Conservation (phyloP, 2,329 filamentous ascomycete species). For the Penicillium sp. region DNA sequence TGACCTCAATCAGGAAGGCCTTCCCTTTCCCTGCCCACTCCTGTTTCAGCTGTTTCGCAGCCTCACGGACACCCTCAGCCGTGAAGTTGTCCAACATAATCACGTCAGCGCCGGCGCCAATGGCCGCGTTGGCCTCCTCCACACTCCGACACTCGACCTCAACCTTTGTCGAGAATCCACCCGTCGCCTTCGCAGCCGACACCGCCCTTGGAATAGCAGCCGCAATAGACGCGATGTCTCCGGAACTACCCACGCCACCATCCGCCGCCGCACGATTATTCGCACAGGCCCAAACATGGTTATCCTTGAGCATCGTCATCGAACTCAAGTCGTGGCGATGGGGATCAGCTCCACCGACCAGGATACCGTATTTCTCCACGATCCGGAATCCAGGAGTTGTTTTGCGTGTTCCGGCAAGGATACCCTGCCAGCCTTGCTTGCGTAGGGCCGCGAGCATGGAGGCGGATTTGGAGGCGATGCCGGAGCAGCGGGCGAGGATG, state of each 20-base stretch:
- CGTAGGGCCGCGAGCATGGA: conserved; percentile 53
- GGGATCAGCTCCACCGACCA: conserved; percentile 86
- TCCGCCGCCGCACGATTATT: conserved; percentile 33
- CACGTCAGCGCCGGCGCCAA: conserved; percentile 85
- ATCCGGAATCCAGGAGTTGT: conserved; percentile 93
- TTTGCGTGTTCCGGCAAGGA: conserved; percentile 91
- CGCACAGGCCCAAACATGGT: conserved; percentile 89
- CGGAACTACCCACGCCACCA: conserved; percentile 7
- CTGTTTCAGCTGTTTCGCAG: conserved; percentile 72
- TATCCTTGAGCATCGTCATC: conserved; percentile 99
- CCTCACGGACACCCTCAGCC: conserved; percentile 70
- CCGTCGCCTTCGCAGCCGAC: conserved; percentile 74
- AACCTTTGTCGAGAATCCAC: conserved; percentile 87
- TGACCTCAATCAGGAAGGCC: conserved; percentile 82
- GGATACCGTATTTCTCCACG: conserved; percentile 97
- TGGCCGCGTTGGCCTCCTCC: conserved; percentile 85
- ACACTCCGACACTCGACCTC: conserved; percentile 93
- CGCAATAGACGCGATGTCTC: conserved; percentile 30
- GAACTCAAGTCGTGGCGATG: conserved; percentile 87
- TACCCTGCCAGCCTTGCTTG: conserved; percentile 70
- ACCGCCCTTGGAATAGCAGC: conserved; percentile 83
- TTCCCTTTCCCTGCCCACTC: conserved; percentile 72
- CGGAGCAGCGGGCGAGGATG: conserved; percentile 83
- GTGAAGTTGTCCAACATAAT: conserved; percentile 98
- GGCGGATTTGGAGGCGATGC: conserved; percentile 68